Conservation (phyloP, 1,139 yeast genomes). For the Blastobotrys apis region DNA sequence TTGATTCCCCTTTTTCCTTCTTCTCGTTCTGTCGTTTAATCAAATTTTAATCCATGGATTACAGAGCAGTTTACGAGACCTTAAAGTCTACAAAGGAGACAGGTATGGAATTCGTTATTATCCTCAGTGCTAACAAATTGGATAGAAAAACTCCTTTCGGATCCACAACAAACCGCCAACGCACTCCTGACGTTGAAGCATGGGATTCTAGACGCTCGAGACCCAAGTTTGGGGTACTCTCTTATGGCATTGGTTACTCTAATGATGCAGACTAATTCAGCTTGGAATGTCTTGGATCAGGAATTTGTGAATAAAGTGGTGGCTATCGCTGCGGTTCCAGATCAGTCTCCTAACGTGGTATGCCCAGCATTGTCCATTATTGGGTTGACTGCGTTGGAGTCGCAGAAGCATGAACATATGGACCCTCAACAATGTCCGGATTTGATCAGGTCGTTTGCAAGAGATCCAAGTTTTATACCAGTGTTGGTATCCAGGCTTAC, state of each 20-base stretch:
- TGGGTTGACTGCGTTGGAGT: constrained; percentile 27
- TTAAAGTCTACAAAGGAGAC: constrained; percentile 25
- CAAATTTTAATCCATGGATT: too few species aligned
- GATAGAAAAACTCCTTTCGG: constrained; percentile 27
- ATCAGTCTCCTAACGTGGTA: constrained; percentile 22
- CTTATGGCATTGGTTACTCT: constrained; percentile 27
- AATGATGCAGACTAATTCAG: constrained; percentile 24
- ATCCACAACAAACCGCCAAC: constrained; percentile 30
- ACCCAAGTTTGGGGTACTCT: constrained; percentile 24
- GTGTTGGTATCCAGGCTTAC: constrained; percentile 25
- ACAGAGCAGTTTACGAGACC: constrained; percentile 24
- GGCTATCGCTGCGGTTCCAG: constrained; percentile 22
- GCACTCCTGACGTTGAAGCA: constrained; percentile 31
- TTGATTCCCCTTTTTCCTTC: background rate
- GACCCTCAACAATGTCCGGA: constrained; percentile 19
- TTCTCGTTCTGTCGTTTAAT: background rate
- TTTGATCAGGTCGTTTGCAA: constrained; percentile 20
- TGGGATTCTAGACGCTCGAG: constrained; percentile 30
- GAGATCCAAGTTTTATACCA: constrained; percentile 22
- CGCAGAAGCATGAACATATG: constrained; percentile 17
- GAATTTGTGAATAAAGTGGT: constrained; percentile 24
- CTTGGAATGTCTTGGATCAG: constrained; percentile 31
- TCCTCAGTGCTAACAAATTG: background rate
- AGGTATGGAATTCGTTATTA: constrained; percentile 18
- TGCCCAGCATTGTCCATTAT: constrained; percentile 31